These are phyloP conservation scores for Priceomyces melissophilus DNA, from an alignment of 805 yeast genomes.

Conservation along the genomic window DNA sequence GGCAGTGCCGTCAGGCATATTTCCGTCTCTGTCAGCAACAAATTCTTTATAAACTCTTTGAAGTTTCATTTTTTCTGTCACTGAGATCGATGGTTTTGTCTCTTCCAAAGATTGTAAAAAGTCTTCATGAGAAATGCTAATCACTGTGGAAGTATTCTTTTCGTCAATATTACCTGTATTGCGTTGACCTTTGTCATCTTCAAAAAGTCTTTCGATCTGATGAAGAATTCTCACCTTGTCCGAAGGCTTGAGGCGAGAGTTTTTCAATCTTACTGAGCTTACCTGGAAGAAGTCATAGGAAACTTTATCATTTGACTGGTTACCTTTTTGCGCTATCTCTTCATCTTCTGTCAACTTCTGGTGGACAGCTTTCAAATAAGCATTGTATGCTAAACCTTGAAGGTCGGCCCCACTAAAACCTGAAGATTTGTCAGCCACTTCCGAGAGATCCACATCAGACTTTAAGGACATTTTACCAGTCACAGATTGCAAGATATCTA, in stretches of 20 bases:
- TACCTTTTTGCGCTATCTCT: constrained; percentile 13
- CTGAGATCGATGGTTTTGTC: constrained; percentile 87
- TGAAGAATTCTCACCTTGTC: constrained; percentile 40
- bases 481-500: constrained; percentile 64
- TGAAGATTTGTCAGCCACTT: constrained; percentile 55
- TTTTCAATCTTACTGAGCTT: constrained; percentile 27
- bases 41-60: constrained; percentile 66
- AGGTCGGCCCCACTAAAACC: constrained; percentile 95
- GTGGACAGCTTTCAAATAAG: constrained; percentile 83
- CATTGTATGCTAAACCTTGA: constrained; percentile 89
- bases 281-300: constrained; percentile 43
- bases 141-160: neutral
- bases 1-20: constrained; percentile 82
- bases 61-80: constrained; percentile 63
- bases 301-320: constrained; percentile 11
- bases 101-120: constrained; percentile 61
- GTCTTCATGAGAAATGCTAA: constrained; percentile 51
- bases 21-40: constrained; percentile 74
- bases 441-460: constrained; percentile 46
- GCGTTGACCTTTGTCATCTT: constrained; percentile 15
- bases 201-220: constrained; percentile 41
- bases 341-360: constrained; percentile 54
- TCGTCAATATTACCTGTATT: neutral
- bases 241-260: constrained; percentile 27
- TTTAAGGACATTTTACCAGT: constrained; percentile 58